These are phyloP conservation scores for Lagerstroemia speciosa DNA, from an alignment of 345 rosid species.

Conservation along the genomic window DNA sequence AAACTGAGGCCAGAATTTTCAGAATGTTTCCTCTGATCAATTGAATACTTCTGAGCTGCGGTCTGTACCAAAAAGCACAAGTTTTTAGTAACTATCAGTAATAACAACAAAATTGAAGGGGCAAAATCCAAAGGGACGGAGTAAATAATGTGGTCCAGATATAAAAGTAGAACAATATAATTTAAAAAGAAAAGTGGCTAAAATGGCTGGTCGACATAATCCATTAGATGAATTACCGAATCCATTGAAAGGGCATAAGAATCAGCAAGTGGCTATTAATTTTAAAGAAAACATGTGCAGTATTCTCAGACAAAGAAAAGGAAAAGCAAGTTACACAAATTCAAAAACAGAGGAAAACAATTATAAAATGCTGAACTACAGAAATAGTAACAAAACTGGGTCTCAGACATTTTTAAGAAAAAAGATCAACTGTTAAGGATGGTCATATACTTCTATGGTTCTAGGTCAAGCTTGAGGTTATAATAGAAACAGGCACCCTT, in stretches of 20 bases:
- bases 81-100: neutral
- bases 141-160: neutral
- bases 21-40: conserved; percentile 29
- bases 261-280: too few relatives aligned
- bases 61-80: conserved; percentile 29
- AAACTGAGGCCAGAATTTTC: conserved; percentile 17
- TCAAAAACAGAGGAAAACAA: too few relatives aligned
- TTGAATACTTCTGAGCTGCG: conserved; percentile 24
- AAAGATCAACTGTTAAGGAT: neutral
- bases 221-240: too few relatives aligned
- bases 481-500: neutral
- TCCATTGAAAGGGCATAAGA: too few relatives aligned
- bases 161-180: neutral
- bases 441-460: neutral
- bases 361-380: too few relatives aligned
- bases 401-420: too few relatives aligned
- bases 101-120: neutral
- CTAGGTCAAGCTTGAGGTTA: neutral
- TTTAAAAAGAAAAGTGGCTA: neutral
- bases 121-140: neutral
- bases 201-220: too few relatives aligned
- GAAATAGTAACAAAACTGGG: too few relatives aligned
- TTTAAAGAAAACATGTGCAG: too few relatives aligned
- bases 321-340: too few relatives aligned
- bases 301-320: too few relatives aligned